phyloP scores from a whole-genome alignment of 257 asterid species.

The Rhazya stricta region DNA sequence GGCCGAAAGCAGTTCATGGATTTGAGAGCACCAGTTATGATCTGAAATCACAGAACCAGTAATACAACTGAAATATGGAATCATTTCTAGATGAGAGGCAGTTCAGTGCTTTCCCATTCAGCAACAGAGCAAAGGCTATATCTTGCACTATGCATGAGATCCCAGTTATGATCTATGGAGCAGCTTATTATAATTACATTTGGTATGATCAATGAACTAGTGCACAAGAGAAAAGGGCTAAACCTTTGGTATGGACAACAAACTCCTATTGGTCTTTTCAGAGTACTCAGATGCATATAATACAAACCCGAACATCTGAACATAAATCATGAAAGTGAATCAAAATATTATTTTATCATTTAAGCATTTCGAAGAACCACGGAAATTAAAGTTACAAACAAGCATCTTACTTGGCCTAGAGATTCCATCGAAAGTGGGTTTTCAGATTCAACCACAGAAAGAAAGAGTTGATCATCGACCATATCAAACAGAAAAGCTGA shows the following conservation, averaged over 20 bases:
- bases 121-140: not conserved
- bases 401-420: slow-evolving; percentile 64
- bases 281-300: slow-evolving; percentile 67
- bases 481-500: slow-evolving; percentile 48
- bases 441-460: slow-evolving; percentile 47
- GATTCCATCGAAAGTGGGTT: slow-evolving; percentile 80
- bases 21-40: not conserved
- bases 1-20: not conserved
- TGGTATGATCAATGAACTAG: not conserved
- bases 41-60: not conserved
- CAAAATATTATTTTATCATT: slow-evolving; percentile 17
- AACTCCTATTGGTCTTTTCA: slow-evolving; percentile 44
- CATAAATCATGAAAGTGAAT: slow-evolving; percentile 18
- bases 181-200: not conserved
- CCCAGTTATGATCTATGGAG: not conserved
- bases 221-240: slow-evolving; percentile 11
- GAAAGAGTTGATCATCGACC: slow-evolving; percentile 30
- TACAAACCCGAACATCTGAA: slow-evolving; percentile 86
- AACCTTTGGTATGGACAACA: slow-evolving; percentile 71
- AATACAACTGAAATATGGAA: not conserved
- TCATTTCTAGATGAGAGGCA: not conserved
- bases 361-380: slow-evolving; percentile 17
- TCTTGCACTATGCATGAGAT: not conserved
- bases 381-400: not conserved
- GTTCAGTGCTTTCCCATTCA: not conserved